Percentiles rank a stretch among this genome's conserved stretches.
These are phyloP conservation scores for Epichloe gansuensis DNA, from an alignment of 2,329 filamentous ascomycete species.

Conservation along the genomic window DNA sequence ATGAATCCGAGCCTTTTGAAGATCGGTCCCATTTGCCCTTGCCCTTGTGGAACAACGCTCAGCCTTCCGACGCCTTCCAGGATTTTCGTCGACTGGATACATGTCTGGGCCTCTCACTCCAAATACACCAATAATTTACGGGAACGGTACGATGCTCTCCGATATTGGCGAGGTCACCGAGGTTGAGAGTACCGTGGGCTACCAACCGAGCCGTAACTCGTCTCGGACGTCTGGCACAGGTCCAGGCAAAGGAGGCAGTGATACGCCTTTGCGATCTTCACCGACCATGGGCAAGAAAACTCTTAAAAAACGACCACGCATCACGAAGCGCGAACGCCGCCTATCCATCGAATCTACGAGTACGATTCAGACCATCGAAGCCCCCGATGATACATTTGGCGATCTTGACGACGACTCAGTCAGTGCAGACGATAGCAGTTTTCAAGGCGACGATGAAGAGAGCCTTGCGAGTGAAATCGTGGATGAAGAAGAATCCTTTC, in stretches of 20 bases:
- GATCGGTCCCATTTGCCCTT: conserved; percentile 37
- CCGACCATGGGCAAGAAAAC: conserved; percentile 30
- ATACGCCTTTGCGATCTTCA: conserved; percentile 27
- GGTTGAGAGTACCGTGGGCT: conserved; percentile 37
- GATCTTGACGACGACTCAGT: conserved; percentile 51
- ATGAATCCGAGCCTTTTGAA: conserved; percentile 42
- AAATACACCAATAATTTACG: conserved; percentile 53
- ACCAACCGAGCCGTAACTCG: conserved; percentile 25
- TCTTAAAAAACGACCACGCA: conserved; percentile 32
- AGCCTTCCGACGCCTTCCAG: conserved; percentile 27
- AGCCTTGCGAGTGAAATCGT: conserved; percentile 46
- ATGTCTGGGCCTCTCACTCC: conserved; percentile 34
- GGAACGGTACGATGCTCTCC: conserved; percentile 56
- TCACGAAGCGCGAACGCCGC: conserved; percentile 33
- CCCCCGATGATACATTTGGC: conserved; percentile 35
- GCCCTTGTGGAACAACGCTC: conserved; percentile 38
- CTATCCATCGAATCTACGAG: conserved; percentile 47
- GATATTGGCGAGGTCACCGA: conserved; percentile 49
- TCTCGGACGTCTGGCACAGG: conserved; percentile 18
- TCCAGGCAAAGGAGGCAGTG: conserved; percentile 19
- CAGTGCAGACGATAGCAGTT: conserved; percentile 51
- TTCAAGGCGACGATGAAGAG: conserved; percentile 55
- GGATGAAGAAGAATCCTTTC: conserved; percentile 29
- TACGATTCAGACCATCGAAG: conserved; percentile 41
- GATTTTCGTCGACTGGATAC: conserved; percentile 26